Evolutionary conservation across 2,329 filamentous ascomycete species (phyloP), one percentile per base, ranked within the genome.

Genomic region (Stagonosporopsis tanaceti): DNA sequence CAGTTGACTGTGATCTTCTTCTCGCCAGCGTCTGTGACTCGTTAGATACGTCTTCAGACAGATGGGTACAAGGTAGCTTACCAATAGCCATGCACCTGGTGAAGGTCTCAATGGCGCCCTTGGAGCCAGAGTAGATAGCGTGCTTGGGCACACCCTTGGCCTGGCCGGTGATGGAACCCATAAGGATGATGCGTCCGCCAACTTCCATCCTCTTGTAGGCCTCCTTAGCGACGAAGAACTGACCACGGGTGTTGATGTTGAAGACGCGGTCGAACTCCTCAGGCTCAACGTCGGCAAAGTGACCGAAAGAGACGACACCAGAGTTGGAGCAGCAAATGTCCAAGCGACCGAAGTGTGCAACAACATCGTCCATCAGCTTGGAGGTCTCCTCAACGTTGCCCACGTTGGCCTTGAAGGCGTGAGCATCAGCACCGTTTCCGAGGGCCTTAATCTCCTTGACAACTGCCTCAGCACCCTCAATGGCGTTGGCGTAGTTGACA

Each of bases 291-390:
- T 83, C 81, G 74, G 82, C 81, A 65, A 83, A 73, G 73, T 83
- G 81, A 57, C 81, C 81, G 71, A 83, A 83, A 41, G 78, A 80
- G 34, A 83, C 81, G 52, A 83, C 83, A 63, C 83, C 88, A 42
- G 84, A 86, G 82, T 90, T 90, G 71, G 85, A 89, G 81, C 85
- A 86, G 69, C 88, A 88, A 66, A 91, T 88, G 78, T 90, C 81
- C 70, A 91, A 81, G 75, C 85, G 83, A 75, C 88, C 88, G 71
- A 87, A 91, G 74, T 85, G 80, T 65, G 79, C 78, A 61, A 87
- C 80, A 51, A 87, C 87, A 70, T 88, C 76, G 55, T 84, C 81
- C 79, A 91, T 89, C 65, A 91, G 79, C 58, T 77, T 76, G 52
- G 83, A 81, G 64, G 87, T 91, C 76, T 91, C 81, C 58, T 82